These are phyloP conservation scores for Coemansia sp. DNA, from an alignment of 192 early-diverging fungal genomes.

Conservation along the genomic window DNA sequence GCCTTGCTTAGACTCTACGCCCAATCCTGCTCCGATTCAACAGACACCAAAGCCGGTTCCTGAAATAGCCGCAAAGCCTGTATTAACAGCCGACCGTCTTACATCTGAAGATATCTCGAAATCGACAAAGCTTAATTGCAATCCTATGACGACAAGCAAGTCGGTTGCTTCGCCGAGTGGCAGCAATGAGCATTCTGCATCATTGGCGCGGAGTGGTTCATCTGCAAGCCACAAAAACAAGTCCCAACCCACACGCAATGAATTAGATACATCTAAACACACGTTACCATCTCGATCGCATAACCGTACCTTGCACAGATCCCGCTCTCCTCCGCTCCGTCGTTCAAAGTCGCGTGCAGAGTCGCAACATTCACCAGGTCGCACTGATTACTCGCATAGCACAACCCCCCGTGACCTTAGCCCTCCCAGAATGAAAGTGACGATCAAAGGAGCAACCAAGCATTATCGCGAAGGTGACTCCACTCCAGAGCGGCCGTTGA, in stretches of 20 bases:
- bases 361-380: not conserved
- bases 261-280: not conserved
- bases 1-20: not conserved
- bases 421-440: slow-evolving; percentile 12
- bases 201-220: not conserved
- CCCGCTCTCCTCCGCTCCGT: not conserved
- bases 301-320: not conserved
- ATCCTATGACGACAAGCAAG: not conserved
- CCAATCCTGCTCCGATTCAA: not conserved
- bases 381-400: not conserved
- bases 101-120: not conserved
- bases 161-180: not conserved
- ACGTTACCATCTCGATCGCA: not conserved
- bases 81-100: not conserved
- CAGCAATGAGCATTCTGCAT: not conserved
- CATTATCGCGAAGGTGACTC: slow-evolving; percentile 13
- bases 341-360: not conserved
- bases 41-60: not conserved
- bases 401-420: not conserved
- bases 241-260: not conserved
- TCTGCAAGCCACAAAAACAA: not conserved
- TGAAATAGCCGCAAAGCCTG: not conserved
- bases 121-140: not conserved
- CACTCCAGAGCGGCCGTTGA: not conserved
- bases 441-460: slow-evolving; percentile 42